Base-by-base conservation (phyloP, 1,139 yeast genomes). In the Taiozyma sp. region DNA sequence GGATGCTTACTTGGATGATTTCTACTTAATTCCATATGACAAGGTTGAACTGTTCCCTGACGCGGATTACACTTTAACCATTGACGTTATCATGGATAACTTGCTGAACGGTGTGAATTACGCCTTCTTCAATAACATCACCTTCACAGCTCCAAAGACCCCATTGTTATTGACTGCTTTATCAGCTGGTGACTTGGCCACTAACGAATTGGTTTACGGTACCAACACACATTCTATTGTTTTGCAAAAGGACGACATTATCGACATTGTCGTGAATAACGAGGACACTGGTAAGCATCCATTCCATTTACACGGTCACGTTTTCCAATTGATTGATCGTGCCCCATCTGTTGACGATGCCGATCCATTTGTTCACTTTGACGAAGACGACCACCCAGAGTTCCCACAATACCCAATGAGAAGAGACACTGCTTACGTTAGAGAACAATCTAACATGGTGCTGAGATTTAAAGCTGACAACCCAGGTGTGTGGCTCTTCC, bases 401-500 rank as follows among this genome's bases (percentile, higher is more conserved):
- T 81, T 73, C 71, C 90, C 95, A 41, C 79, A 78, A 47, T 70
- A 70, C 62, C 95, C 95, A 47, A 73, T 83, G 78, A 69, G 74
- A 52, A 79, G 95, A 68, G 96, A 88, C 64, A 81, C 88, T 1
- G 76, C 81, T 24, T 78, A 74, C 59, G 81, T 85, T 35, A 76
- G 77, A 56, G 82, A 87, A 32, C 83, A 83, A 60, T 87, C 91
- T 32, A 82, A 83, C 68, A 76, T 88, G 62, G 79, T 77, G n/a
- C 67, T 77, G 24, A 75, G 96, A 63, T 87, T 88, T 70, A 77
- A 74, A 58, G 88, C 95, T 48, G 81, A 85, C 62, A 88, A 88
- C 67, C 96, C 96, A 29, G 96, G 96, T 62, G 89, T 88, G 42
- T 88, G 96, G 95, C 75, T 85, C 63, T 89, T 89, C 88, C 97